Percentiles rank a stretch among this genome's conserved stretches.
These are phyloP conservation scores for Tetracentron sinense DNA, from an alignment of 164 flowering plant species.

Conservation along the genomic window DNA sequence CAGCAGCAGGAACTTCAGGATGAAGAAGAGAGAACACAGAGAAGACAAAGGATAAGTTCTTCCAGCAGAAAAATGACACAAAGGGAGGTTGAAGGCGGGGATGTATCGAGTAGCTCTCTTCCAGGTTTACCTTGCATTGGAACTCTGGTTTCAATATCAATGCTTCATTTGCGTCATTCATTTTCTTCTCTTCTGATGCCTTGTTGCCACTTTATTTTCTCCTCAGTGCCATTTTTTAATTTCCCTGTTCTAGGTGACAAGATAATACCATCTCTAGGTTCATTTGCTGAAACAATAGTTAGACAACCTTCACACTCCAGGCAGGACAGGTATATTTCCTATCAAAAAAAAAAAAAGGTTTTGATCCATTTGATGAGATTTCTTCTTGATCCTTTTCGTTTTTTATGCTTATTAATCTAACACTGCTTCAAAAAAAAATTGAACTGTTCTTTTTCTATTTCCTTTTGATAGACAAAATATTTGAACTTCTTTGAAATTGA, in stretches of 20 bases:
- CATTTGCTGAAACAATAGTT: conserved; percentile 22
- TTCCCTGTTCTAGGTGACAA: conserved; percentile 50
- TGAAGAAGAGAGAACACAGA: conserved; percentile 75
- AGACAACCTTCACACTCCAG: conserved; percentile 40
- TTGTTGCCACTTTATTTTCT: neutral
- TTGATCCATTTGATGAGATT: conserved; percentile 2
- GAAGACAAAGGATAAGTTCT: conserved; percentile 49
- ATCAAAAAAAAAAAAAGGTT: too few relatives aligned
- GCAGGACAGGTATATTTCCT: conserved; percentile 62
- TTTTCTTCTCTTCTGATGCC: neutral
- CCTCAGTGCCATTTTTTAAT: conserved; percentile 43
- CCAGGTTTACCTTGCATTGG: conserved; percentile 34
- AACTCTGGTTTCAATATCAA: neutral
- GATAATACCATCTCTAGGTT: conserved; percentile 41
- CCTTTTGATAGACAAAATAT: too few relatives aligned
- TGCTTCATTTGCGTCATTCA: neutral
- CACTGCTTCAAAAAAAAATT: too few relatives aligned
- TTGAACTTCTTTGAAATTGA: too few relatives aligned
- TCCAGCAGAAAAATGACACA: conserved; percentile 33
- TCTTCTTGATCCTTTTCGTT: neutral
- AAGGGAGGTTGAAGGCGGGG: conserved; percentile 37
- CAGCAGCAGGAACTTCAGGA: conserved; percentile 78
- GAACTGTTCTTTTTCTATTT: too few relatives aligned
- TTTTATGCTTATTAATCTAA: too few relatives aligned
- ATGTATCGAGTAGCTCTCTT: conserved; percentile 33